Base-by-base conservation (phyloP, 495 filamentous ascomycete species). In the Polyplosphaeria fusca region DNA sequence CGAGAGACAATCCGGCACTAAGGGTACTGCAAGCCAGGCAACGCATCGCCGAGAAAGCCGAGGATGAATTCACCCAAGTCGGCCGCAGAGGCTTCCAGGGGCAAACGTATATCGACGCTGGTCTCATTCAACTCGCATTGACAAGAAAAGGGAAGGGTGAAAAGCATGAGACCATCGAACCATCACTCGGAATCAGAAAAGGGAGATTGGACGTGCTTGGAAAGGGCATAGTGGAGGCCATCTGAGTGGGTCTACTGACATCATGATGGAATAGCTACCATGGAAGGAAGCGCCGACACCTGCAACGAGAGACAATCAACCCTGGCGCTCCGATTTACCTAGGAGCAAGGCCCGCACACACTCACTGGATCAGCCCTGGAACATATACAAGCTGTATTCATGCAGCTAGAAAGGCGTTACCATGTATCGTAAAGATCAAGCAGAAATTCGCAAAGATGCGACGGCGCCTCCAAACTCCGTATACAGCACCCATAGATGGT, bases 101-200 rank as follows among this genome's bases (percentile, higher is more conserved):
- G 1, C 71, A 83, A 57, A 66, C 74, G 51, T 86, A 82, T 67
- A 50, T 87, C 54, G 86, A 88, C 77, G 79, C 79, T 1, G 65
- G 74, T 45, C 82, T 78, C 22, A 74, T 89, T 30, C 65, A 79
- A 63, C 77, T 84, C 74, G 77, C 79, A n/a, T 50, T 89, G 64
- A 66, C 71, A 38, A 70, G 87, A 77, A 72, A 82, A 63, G 81
- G 76, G 53, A 74, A 77, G 70, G 73, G 77, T 0, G 62, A 81
- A 60, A 48, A 51, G 19, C 68, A 50, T 30, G 69, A 39, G 41
- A 77, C 84, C 64, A 86, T 88, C 70, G 86, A 89, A 72, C 69
- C 68, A 67, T 59, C 60, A 38, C 64, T 89, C 64, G 74, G 79
- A 46, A 70, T 89, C 67, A 78, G 72, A 71, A 71, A 59, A 46